phyloP scores from a whole-genome alignment of 164 flowering plant genomes.

The Macadamia tetraphylla region DNA sequence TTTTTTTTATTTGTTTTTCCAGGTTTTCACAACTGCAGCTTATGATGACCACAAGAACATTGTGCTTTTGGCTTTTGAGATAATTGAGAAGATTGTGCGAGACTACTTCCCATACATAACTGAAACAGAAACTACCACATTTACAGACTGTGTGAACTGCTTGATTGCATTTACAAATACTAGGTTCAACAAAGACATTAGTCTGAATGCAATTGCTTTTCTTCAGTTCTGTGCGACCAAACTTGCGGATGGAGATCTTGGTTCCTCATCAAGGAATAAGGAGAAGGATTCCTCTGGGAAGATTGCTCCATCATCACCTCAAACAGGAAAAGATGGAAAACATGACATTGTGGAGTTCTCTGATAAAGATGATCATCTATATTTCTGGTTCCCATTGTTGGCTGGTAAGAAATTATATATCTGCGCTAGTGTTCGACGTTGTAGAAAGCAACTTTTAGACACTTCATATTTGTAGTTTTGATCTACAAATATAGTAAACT shows the following conservation, averaged over 20 bases:
- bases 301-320: slow-evolving; percentile 41
- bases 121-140: slow-evolving; percentile 95
- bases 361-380: slow-evolving; percentile 72
- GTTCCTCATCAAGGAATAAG: slow-evolving; percentile 52
- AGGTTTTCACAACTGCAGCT: slow-evolving; percentile 99
- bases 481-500: neutral
- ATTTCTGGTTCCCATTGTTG: slow-evolving; percentile 95
- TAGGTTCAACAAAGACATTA: slow-evolving; percentile 88
- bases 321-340: slow-evolving; percentile 50
- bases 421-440: neutral
- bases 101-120: slow-evolving; percentile 97
- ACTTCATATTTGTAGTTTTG: neutral
- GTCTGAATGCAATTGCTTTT: slow-evolving; percentile 94
- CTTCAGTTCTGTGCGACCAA: slow-evolving; percentile 91
- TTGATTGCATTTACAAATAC: slow-evolving; percentile 93
- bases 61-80: slow-evolving; percentile 92
- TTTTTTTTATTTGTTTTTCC: slow-evolving; percentile 11
- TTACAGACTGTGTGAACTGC: slow-evolving; percentile 97
- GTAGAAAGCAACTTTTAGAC: neutral
- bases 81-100: slow-evolving; percentile 91
- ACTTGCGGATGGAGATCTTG: slow-evolving; percentile 96
- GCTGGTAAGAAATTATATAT: slow-evolving; percentile 60
- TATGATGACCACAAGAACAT: slow-evolving; percentile 96
- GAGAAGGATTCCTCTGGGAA: slow-evolving; percentile 56
- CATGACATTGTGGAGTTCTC: slow-evolving; percentile 45